Conservation (phyloP, 352 stramenopile genomes). For the Halophytophthora polymorphica region DNA sequence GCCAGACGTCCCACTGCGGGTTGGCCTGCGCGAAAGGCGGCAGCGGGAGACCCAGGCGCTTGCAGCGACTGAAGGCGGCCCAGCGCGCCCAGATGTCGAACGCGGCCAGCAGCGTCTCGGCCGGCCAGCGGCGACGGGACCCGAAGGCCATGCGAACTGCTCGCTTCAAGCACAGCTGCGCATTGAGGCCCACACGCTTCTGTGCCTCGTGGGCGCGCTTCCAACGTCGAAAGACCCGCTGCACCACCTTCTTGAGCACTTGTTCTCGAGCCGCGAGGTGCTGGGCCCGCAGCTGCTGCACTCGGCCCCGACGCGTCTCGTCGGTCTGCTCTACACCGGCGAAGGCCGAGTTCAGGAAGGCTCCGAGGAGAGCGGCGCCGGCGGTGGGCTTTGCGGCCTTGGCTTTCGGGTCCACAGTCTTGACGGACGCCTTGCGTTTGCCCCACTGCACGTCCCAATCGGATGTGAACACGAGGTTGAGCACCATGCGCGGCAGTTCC, state of each 20-base stretch:
- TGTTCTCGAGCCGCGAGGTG: conserved; percentile 42
- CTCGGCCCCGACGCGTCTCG: conserved; percentile 14
- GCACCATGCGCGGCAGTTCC: conserved; percentile 48
- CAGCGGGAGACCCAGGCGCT: conserved; percentile 40
- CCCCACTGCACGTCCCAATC: conserved; percentile 36
- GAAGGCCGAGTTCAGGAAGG: conserved; percentile 59
- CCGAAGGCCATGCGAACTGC: conserved; percentile 61
- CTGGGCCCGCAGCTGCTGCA: conserved; percentile 35
- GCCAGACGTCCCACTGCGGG: conserved; percentile 68
- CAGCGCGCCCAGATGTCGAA: conserved; percentile 73
- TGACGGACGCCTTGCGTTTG: conserved; percentile 2
- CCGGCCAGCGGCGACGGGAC: conserved; percentile 48
- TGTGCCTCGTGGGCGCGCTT: conserved; percentile 45
- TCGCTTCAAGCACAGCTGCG: conserved; percentile 72
- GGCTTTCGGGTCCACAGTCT: conserved; percentile 9
- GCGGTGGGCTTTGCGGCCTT: conserved; percentile 5
- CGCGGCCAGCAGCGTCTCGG: conserved; percentile 55
- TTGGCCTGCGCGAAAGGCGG: conserved; percentile 41
- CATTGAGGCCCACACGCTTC: conserved; percentile 52
- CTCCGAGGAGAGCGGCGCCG: conserved; percentile 23
- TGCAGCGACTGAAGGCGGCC: conserved; percentile 52
- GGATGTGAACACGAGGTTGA: conserved; percentile 74
- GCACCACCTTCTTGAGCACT: conserved; percentile 64
- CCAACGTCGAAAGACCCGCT: conserved; percentile 64
- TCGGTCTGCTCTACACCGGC: conserved; percentile 33